phyloP scores from a whole-genome alignment of 2,329 filamentous ascomycete genomes.

The Pyrenophora tritici-repentis region DNA sequence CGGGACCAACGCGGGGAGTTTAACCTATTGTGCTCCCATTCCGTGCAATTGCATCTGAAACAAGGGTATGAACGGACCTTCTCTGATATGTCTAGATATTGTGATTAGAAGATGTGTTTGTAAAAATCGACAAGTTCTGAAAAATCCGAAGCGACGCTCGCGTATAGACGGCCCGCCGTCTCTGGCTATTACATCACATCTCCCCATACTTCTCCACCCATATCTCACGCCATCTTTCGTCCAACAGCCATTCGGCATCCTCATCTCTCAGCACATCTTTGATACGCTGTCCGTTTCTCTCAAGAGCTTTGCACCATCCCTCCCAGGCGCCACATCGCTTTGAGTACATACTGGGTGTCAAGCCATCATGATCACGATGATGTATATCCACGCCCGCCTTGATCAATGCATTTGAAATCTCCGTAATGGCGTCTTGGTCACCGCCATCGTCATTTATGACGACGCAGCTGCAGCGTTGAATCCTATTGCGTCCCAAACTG shows the following conservation, averaged over 20 bases:
- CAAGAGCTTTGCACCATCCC: constrained; percentile 11
- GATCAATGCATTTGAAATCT: constrained; percentile 3
- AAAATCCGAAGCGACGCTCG: no score
- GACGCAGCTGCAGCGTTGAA: background rate
- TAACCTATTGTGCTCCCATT: no score
- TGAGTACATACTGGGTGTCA: constrained; percentile 9
- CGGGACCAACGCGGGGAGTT: no score
- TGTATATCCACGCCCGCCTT: constrained; percentile 1
- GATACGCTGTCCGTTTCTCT: constrained; percentile 1
- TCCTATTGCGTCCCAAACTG: constrained; percentile 4
- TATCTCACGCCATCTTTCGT: background rate
- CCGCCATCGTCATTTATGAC: background rate
- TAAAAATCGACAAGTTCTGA: no score
- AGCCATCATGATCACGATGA: background rate
- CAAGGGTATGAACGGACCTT: no score
- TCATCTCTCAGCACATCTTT: constrained; percentile 6
- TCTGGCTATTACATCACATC: background rate
- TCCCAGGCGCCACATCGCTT: constrained; percentile 2
- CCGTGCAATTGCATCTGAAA: no score
- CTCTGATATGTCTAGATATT: no score
- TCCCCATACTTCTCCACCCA: constrained; percentile 4
- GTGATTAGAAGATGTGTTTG: no score
- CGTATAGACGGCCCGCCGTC: no score
- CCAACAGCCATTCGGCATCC: constrained; percentile 5
- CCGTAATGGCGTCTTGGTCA: background rate